phyloP scores from a whole-genome alignment of 169 alveolate species.

The Plasmodium cynomolgi region DNA sequence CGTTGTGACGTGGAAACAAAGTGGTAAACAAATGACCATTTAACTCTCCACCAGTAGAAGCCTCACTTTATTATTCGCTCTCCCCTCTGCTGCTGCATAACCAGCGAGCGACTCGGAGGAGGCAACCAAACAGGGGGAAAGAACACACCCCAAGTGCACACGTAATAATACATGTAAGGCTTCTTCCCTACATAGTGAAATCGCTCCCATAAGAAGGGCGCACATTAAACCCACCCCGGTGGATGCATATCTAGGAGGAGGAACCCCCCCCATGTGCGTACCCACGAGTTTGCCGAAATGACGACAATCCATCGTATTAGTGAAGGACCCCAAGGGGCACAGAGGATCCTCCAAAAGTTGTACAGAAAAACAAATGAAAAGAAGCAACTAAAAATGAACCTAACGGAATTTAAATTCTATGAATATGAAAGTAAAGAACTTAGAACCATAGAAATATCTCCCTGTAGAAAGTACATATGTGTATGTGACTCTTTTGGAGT shows the following conservation, averaged over 20 bases:
- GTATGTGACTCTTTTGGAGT: constrained; percentile 47
- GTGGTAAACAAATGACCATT: not conserved
- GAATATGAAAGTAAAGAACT: constrained; percentile 30
- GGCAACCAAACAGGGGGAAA: not conserved
- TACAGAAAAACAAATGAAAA: not conserved
- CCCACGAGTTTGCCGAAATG: not conserved
- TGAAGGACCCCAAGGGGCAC: not conserved
- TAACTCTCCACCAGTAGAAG: not conserved
- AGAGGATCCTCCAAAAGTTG: not conserved
- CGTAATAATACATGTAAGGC: not conserved
- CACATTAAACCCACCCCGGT: not conserved
- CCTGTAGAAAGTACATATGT: constrained; percentile 33
- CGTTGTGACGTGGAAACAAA: not conserved
- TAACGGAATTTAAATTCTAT: constrained; percentile 41
- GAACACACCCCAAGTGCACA: not conserved
- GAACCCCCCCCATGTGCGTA: too few species aligned
- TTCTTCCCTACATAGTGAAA: not conserved
- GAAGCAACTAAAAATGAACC: not conserved
- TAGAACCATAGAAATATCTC: constrained; percentile 10
- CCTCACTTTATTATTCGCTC: too few species aligned
- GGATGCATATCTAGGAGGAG: not conserved
- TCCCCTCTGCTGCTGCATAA: not conserved
- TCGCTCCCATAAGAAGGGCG: not conserved
- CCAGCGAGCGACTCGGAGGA: not conserved
- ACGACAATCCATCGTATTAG: not conserved